Conservation (phyloP, 371 early-diverging fungal genomes). For the Syncephalastrum monosporum region DNA sequence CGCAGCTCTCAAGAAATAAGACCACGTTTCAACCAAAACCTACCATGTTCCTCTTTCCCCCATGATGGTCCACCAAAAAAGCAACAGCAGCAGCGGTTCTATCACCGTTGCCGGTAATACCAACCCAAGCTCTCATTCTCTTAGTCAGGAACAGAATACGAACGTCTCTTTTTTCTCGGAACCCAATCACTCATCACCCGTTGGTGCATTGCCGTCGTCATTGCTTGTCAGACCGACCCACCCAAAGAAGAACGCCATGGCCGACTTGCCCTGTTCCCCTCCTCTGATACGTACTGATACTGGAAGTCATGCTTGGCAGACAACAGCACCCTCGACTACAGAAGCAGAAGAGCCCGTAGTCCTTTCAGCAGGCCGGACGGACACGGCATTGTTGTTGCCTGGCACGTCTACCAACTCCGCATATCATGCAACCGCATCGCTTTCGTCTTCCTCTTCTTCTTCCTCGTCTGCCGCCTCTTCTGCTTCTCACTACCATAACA, state of each 20-base stretch:
- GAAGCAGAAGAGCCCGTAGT: slow-evolving; percentile 5
- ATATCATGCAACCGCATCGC: slow-evolving; percentile 6
- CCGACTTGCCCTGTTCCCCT: background rate
- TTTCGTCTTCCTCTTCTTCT: slow-evolving; percentile 10
- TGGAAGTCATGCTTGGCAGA: background rate
- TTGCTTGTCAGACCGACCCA: too few relatives aligned
- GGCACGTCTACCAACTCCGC: slow-evolving; percentile 3
- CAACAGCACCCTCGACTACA: background rate
- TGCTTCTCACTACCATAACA: slow-evolving; percentile 1
- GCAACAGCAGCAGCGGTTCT: too few relatives aligned
- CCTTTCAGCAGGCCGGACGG: background rate
- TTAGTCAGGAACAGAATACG: too few relatives aligned
- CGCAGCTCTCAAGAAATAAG: background rate
- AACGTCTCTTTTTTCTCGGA: too few relatives aligned
- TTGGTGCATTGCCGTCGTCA: too few relatives aligned
- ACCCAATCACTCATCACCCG: too few relatives aligned
- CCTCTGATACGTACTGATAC: background rate
- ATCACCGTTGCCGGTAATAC: too few relatives aligned
- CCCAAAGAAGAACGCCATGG: too few relatives aligned
- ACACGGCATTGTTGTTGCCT: slow-evolving; percentile 7
- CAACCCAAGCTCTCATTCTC: too few relatives aligned
- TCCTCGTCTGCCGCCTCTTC: slow-evolving; percentile 10
- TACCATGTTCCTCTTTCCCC: slow-evolving; percentile 3
- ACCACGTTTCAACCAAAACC: background rate
- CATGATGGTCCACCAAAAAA: too few relatives aligned